Conservation (phyloP, 768 basidiomycete genomes). For the Amylocystis lapponica region DNA sequence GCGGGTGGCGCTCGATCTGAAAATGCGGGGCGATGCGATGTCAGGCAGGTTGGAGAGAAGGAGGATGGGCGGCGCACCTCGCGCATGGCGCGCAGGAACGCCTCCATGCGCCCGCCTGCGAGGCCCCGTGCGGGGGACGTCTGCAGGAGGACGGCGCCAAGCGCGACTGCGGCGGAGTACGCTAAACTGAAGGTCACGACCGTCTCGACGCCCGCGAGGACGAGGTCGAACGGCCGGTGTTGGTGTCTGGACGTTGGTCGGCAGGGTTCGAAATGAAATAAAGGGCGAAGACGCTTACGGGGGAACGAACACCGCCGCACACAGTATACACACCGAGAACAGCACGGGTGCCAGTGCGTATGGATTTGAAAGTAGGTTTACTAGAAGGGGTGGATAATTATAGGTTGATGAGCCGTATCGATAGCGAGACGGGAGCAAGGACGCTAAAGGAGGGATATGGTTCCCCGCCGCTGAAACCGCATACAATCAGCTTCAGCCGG, state of each 20-base stretch:
- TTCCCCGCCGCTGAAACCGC: constrained; percentile 50
- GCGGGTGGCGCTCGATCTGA: constrained; percentile 79
- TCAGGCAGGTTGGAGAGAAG: not conserved
- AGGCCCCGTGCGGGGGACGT: constrained; percentile 71
- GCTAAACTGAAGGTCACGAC: constrained; percentile 77
- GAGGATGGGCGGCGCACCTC: constrained; percentile 62
- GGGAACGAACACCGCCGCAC: constrained; percentile 48
- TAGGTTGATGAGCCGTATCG: constrained; percentile 25
- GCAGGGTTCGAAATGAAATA: not conserved
- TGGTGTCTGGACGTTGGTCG: constrained; percentile 31
- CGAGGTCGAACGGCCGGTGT: constrained; percentile 75
- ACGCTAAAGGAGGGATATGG: constrained; percentile 48
- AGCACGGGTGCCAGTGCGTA: constrained; percentile 62
- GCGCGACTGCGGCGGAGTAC: constrained; percentile 75
- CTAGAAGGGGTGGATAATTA: constrained; percentile 30
- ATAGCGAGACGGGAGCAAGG: constrained; percentile 41
- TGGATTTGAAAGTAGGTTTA: constrained; percentile 59
- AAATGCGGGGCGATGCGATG: not conserved
- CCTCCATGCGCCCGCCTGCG: constrained; percentile 67
- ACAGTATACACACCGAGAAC: constrained; percentile 50
- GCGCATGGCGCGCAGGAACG: constrained; percentile 73
- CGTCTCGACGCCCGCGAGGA: constrained; percentile 74
- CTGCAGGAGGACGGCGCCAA: constrained; percentile 84
- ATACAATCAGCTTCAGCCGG: not conserved
- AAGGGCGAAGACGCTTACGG: constrained; percentile 40